Percentiles rank a stretch among this genome's conserved stretches.
phyloP scores from a whole-genome alignment of 2,329 filamentous ascomycete species.

The Microcyclospora tardicrescens region DNA sequence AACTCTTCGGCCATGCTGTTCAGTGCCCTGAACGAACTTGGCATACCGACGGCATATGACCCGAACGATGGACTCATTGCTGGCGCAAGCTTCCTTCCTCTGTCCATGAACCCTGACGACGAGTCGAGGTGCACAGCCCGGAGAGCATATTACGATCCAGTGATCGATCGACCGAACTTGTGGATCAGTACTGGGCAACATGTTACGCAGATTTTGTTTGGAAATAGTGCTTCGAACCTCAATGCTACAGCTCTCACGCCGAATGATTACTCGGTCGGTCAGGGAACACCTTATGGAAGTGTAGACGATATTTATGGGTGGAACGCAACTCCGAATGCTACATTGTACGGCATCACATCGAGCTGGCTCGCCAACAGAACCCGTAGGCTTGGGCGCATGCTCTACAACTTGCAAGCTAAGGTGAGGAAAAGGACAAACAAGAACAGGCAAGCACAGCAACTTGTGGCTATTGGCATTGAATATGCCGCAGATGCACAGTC shows the following conservation, averaged over 20 bases:
- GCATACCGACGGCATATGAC: slow-evolving; percentile 25
- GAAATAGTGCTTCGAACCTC: slow-evolving; percentile 9
- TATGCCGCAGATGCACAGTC: slow-evolving; percentile 11
- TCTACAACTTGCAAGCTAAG: not conserved
- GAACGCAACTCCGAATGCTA: slow-evolving; percentile 6
- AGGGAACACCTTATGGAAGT: slow-evolving; percentile 7
- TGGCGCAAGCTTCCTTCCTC: slow-evolving; percentile 27
- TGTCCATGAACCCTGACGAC: slow-evolving; percentile 23
- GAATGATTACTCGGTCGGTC: slow-evolving; percentile 5
- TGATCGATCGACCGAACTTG: slow-evolving; percentile 23
- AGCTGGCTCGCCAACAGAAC: not conserved
- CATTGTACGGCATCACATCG: not conserved
- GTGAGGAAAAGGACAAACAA: not conserved
- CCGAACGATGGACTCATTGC: slow-evolving; percentile 25
- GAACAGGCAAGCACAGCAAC: not conserved
- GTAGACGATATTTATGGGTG: slow-evolving; percentile 10
- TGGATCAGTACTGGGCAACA: slow-evolving; percentile 24
- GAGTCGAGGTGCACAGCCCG: slow-evolving; percentile 30
- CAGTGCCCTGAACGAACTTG: slow-evolving; percentile 25
- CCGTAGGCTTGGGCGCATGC: not conserved
- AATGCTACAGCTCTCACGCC: slow-evolving; percentile 5
- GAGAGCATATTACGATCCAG: slow-evolving; percentile 27
- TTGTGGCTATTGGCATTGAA: slow-evolving; percentile 11
- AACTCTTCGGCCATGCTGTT: slow-evolving; percentile 25
- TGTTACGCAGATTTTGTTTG: slow-evolving; percentile 23